Evolutionary conservation across 495 filamentous ascomycete species (phyloP).

Genomic region (Chaetomidium leptoderma): DNA sequence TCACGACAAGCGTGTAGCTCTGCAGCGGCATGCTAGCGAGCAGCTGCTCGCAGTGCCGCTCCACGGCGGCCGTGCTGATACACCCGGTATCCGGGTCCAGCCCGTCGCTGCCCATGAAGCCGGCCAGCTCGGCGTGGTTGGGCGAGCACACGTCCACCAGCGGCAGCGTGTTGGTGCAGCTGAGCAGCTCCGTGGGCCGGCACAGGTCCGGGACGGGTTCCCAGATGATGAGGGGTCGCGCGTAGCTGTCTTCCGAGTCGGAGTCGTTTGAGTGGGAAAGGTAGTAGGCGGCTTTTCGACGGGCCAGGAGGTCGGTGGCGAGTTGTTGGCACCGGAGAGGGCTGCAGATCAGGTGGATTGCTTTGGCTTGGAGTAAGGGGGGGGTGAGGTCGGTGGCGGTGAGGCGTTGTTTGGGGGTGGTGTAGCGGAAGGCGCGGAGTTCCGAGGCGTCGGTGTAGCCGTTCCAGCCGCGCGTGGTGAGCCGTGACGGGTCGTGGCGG

Average conservation of each 20-base stretch:
- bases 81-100: slow-evolving; percentile 46
- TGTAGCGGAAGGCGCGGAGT: slow-evolving; percentile 73
- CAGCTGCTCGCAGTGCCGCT: slow-evolving; percentile 51
- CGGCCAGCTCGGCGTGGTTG: slow-evolving; percentile 79
- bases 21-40: slow-evolving; percentile 51
- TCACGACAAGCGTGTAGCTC: slow-evolving; percentile 52
- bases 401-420: slow-evolving; percentile 79
- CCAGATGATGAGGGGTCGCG: slow-evolving; percentile 77
- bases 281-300: slow-evolving; percentile 25
- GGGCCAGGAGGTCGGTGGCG: slow-evolving; percentile 55
- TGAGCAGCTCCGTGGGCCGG: slow-evolving; percentile 66
- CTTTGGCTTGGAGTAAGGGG: slow-evolving; percentile 61
- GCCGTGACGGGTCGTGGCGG: slow-evolving; percentile 58
- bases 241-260: slow-evolving; percentile 16
- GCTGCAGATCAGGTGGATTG: slow-evolving; percentile 86
- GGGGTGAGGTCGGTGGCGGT: slow-evolving; percentile 41
- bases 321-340: slow-evolving; percentile 72
- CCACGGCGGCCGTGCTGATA: slow-evolving; percentile 49
- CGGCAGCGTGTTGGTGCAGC: slow-evolving; percentile 64
- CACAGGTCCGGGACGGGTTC: slow-evolving; percentile 92
- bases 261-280: background rate
- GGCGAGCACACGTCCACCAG: slow-evolving; percentile 82
- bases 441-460: slow-evolving; percentile 58
- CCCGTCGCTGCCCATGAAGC: slow-evolving; percentile 62
- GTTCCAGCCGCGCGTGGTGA: slow-evolving; percentile 91